phyloP scores from a whole-genome alignment of 2,329 filamentous ascomycete species.

The Pseudocercospora eumusae region DNA sequence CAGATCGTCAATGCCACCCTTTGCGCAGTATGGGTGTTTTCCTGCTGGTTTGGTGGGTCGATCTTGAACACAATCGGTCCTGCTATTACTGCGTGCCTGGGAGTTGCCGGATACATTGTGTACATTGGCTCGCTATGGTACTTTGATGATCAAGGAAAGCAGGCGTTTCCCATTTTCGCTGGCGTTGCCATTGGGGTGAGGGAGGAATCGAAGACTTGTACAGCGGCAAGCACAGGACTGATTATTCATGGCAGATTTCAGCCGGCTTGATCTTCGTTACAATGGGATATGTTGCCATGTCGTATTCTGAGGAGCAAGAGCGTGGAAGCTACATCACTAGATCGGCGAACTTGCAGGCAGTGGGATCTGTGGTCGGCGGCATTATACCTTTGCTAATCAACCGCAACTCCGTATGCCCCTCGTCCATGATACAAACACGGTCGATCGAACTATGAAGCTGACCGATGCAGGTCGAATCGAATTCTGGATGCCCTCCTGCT shows the following conservation, averaged over 20 bases:
- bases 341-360: constrained; percentile 37
- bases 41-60: constrained; percentile 33
- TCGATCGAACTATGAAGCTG: not conserved
- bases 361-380: constrained; percentile 36
- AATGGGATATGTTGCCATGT: constrained; percentile 38
- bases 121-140: constrained; percentile 39
- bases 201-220: not conserved
- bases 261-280: constrained; percentile 40
- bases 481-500: constrained; percentile 14
- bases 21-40: constrained; percentile 38
- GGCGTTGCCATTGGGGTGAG: constrained; percentile 34
- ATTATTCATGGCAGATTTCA: constrained; percentile 22
- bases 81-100: constrained; percentile 29
- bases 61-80: constrained; percentile 37
- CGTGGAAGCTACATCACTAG: constrained; percentile 38
- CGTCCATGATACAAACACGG: no score
- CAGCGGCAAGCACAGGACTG: not conserved
- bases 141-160: constrained; percentile 33
- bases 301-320: constrained; percentile 41
- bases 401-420: constrained; percentile 24
- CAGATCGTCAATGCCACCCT: constrained; percentile 37
- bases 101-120: constrained; percentile 34
- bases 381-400: constrained; percentile 38
- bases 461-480: constrained; percentile 1
- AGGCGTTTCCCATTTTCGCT: constrained; percentile 32